These are phyloP conservation scores for Cerioporus squamosus DNA, from an alignment of 1,284 basidiomycete genomes.

Conservation along the genomic window DNA sequence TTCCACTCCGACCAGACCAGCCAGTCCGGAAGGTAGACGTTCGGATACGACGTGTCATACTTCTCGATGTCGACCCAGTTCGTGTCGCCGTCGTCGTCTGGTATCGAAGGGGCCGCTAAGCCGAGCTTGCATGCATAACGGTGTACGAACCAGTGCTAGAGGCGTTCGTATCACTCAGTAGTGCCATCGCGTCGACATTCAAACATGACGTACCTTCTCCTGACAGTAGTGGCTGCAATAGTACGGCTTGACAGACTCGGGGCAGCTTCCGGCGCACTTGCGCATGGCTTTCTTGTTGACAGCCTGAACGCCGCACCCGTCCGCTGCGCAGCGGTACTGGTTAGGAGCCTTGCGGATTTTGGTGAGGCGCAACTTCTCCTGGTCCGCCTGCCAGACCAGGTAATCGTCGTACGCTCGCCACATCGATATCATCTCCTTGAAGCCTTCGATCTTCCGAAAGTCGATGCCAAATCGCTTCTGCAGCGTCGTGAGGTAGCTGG, in stretches of 20 bases:
- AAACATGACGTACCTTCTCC: background rate
- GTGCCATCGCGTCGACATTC: no score
- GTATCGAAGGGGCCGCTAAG: background rate
- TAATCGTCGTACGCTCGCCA: background rate
- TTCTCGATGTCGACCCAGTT: background rate
- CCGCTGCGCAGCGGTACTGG: conserved; percentile 5
- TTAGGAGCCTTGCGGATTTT: conserved; percentile 2
- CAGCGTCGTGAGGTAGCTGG: conserved; percentile 2
- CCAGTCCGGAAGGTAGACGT: background rate
- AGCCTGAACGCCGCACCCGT: conserved; percentile 9
- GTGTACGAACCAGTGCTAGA: conserved; percentile 6
- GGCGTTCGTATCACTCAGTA: background rate
- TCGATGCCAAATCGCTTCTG: background rate
- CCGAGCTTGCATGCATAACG: background rate
- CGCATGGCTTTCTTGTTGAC: background rate
- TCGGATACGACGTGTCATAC: background rate
- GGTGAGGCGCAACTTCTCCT: background rate
- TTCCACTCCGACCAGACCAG: background rate
- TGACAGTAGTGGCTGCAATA: conserved; percentile 21
- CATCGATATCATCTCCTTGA: background rate
- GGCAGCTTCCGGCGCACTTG: conserved; percentile 15
- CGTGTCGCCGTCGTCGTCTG: background rate
- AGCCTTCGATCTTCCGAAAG: background rate
- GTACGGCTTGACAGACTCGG: conserved; percentile 10
- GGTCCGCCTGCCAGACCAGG: background rate